Percentiles rank a stretch among this genome's conserved stretches.
These are phyloP conservation scores for Insectozyma bohioensis DNA, from an alignment of 1,139 yeast species.

Conservation along the genomic window DNA sequence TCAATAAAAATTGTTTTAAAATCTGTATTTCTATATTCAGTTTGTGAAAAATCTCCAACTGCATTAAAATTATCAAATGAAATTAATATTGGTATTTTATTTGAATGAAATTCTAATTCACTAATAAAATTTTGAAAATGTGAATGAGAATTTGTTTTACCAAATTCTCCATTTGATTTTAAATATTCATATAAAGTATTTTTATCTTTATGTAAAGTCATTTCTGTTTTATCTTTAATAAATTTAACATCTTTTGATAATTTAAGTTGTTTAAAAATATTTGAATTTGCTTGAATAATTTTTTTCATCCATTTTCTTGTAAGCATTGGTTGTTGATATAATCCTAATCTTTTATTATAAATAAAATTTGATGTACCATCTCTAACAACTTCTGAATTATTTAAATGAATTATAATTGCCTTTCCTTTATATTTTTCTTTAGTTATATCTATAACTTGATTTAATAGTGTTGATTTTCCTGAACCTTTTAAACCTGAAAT, in stretches of 20 bases:
- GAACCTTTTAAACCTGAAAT: slow-evolving; percentile 72
- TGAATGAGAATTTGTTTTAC: slow-evolving; percentile 31
- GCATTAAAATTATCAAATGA: slow-evolving; percentile 78
- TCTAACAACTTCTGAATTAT: slow-evolving; percentile 59
- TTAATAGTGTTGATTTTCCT: slow-evolving; percentile 74
- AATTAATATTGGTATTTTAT: slow-evolving; percentile 57
- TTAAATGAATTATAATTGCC: slow-evolving; percentile 62
- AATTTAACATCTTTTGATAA: slow-evolving; percentile 46
- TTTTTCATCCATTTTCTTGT: slow-evolving; percentile 61
- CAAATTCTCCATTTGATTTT: slow-evolving; percentile 40
- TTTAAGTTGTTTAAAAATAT: slow-evolving; percentile 47
- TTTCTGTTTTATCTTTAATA: slow-evolving; percentile 32
- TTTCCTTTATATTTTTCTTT: slow-evolving; percentile 45
- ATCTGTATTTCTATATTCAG: slow-evolving; percentile 61
- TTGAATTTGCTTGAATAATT: slow-evolving; percentile 57
- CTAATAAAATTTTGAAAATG: slow-evolving; percentile 55
- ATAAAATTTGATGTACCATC: slow-evolving; percentile 75
- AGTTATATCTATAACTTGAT: slow-evolving; percentile 67
- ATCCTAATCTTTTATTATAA: slow-evolving; percentile 46
- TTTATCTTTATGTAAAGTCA: slow-evolving; percentile 39
- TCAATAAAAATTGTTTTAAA: slow-evolving; percentile 60
- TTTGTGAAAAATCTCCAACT: slow-evolving; percentile 52
- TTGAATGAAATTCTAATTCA: slow-evolving; percentile 50
- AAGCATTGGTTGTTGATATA: slow-evolving; percentile 81
- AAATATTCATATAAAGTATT: slow-evolving; percentile 44